Percentiles rank a stretch among this genome's conserved stretches.
These are phyloP conservation scores for Neurospora sp. DNA, from an alignment of 495 filamentous ascomycete genomes.

Conservation along the genomic window DNA sequence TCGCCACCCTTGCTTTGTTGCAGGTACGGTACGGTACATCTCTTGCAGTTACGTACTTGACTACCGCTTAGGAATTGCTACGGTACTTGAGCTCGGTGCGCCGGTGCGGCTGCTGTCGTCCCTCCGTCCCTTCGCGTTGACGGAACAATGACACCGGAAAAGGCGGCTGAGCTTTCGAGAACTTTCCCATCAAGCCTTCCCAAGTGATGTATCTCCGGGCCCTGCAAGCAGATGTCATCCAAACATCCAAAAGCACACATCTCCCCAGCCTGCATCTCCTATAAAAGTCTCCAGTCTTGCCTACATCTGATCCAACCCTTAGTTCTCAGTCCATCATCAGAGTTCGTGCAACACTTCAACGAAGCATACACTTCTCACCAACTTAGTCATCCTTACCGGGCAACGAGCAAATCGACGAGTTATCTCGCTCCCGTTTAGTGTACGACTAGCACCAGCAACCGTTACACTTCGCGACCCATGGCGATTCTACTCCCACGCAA, in stretches of 20 bases:
- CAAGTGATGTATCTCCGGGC: background rate
- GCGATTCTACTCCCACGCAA: constrained; percentile 20
- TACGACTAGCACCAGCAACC: background rate
- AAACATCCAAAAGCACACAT: background rate
- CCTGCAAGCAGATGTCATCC: background rate
- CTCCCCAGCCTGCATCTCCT: background rate
- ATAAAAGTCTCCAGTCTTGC: background rate
- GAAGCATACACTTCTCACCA: background rate
- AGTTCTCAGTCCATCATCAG: background rate
- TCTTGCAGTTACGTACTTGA: background rate
- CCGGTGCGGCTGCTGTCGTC: background rate
- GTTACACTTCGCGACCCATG: constrained; percentile 1
- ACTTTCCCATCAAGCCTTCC: constrained; percentile 1
- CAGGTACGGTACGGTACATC: background rate
- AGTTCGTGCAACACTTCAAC: background rate
- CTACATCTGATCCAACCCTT: background rate
- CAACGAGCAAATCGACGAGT: background rate
- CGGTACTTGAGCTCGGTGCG: background rate
- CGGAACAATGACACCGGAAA: background rate
- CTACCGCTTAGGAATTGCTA: background rate
- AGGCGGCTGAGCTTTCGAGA: constrained; percentile 3
- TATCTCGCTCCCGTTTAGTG: background rate
- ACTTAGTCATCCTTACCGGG: background rate
- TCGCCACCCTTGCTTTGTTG: background rate
- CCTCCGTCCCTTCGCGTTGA: background rate